Base-by-base conservation (phyloP, 2,329 filamentous ascomycete genomes). In the Colletotrichum shisoi region DNA sequence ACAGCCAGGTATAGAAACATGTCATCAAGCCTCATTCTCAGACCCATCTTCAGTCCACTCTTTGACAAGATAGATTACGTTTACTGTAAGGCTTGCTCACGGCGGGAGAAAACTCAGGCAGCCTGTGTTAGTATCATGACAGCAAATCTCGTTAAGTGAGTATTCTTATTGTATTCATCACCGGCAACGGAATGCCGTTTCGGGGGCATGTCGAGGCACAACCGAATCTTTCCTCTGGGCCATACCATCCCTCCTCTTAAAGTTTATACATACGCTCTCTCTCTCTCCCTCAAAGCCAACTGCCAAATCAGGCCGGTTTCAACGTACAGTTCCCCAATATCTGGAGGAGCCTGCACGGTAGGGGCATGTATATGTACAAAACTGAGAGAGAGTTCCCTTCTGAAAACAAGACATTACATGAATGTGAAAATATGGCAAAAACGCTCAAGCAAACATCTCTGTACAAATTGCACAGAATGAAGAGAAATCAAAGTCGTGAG, bases 371-470 rank as follows among this genome's bases (percentile, higher is more conserved):
- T 59, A 67, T 67, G 4, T 59, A 67, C 63, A 57, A 27, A 31
- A 31, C 8, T 21, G 40, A 21, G 21, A 37, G 12, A 4, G 13
- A 3, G 7, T 7, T n/a, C 37, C 19, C 1, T 44, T 31, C 24
- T 48, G 7, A 58, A 63, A 37, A 62, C 49, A 62, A 65, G 42
- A 67, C 64, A 67, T 67, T 67, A 67, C 58, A 27, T 54, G 45
- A 58, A 64, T 54, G 45, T 17, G 15, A 48, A 56, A 24, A 48
- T 15, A 27, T 37, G 13, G 34, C 57, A 58, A 15, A 63, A 42
- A 53, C 64, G 53, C 64, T 67, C n/a, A 40, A 58, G 42, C 24
- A 49, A 12, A 40, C 21, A 27, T 31, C 34, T 34, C 39, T 57
- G 27, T 5, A 11, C 13, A 17, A 53, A 9, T 44, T 27, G 15